Evolutionary conservation across 495 filamentous ascomycete species (phyloP), one percentile per base, ranked within the genome.

Genomic region (Staphylotrichum longicolle): DNA sequence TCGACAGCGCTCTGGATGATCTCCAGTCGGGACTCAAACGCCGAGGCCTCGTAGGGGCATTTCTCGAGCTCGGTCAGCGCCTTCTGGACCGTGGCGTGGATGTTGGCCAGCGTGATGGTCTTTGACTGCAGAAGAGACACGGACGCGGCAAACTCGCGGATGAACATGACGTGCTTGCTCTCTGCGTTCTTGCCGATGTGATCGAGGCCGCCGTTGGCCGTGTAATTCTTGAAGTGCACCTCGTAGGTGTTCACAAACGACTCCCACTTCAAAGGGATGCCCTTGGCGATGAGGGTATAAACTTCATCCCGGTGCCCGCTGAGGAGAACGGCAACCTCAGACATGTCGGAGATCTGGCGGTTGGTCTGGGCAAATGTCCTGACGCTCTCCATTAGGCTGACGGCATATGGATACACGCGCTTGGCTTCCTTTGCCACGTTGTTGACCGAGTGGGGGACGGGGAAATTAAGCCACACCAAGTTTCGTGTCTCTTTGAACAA

Each of bases 401-500:
- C 92, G 20, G 94, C 94, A 69, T 93, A 98, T 2, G 94, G 94
- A 69, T 99, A 99, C 9, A 98, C 94, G 42, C 93, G 84, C 72
- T 95, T 96, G 1, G 94, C 95, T 69, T 98, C 94, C 74, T 96
- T 98, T 3, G 94, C 95, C 62, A 95, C 88, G 65, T 91, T 98
- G 81, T 86, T 96, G 68, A 99, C 88, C 2, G 88, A 82, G 77
- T 98, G 94, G 32, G 95, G 94, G 34, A 99, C 90, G 56, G 88
- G 86, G 72, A 89, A 98, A 68, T 89, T 91, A 49, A 94, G 85
- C 92, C 93, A 98, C 33, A 91, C 83, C 35, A 99, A 81, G 67
- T 98, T 98, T 33, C 94, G 86, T n/a, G 96, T 95, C 76, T 99
- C 94, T 70, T 99, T 99, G 81, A 98, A 99, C 37, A 99, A 76